A percentile compares a stretch with the other conserved stretches of the same genome.
phyloP scores from a whole-genome alignment of 352 stramenopile species.

The Pythium rhizo-oryzae region DNA sequence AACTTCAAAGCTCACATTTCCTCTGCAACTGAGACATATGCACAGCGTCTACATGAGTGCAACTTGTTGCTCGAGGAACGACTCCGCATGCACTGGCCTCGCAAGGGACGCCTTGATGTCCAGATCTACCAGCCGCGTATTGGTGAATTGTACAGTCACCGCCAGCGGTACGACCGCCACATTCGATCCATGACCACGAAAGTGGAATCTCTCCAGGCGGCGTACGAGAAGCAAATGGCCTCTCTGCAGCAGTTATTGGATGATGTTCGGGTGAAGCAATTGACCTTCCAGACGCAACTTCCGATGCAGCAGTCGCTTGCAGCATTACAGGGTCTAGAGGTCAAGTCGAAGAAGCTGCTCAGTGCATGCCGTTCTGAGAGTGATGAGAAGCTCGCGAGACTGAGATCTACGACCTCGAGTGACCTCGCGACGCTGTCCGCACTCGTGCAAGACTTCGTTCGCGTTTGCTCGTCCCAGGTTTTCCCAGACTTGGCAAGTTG shows the following conservation, averaged over 20 bases:
- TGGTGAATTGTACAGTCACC: slow-evolving; percentile 79
- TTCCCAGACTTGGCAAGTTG: slow-evolving; percentile 64
- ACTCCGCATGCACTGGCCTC: slow-evolving; percentile 89
- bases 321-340: slow-evolving; percentile 82
- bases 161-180: slow-evolving; percentile 72
- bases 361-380: slow-evolving; percentile 44
- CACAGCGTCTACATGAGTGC: slow-evolving; percentile 40
- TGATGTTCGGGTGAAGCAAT: slow-evolving; percentile 45
- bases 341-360: slow-evolving; percentile 76
- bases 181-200: slow-evolving; percentile 60
- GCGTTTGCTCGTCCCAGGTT: slow-evolving; percentile 50
- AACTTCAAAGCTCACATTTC: slow-evolving; percentile 27
- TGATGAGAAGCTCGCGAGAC: slow-evolving; percentile 28
- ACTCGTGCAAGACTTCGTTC: slow-evolving; percentile 56
- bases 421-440: slow-evolving; percentile 40
- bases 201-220: slow-evolving; percentile 47
- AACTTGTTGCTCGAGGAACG: slow-evolving; percentile 78
- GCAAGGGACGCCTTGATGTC: slow-evolving; percentile 80
- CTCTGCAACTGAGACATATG: slow-evolving; percentile 24
- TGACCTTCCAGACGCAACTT: slow-evolving; percentile 66
- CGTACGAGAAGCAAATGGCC: slow-evolving; percentile 43
- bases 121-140: slow-evolving; percentile 86
- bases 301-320: slow-evolving; percentile 74
- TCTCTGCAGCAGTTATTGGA: slow-evolving; percentile 36
- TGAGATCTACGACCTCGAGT: slow-evolving; percentile 33